Conservation (phyloP, 345 rosid species). For the Gossypium bickii region DNA sequence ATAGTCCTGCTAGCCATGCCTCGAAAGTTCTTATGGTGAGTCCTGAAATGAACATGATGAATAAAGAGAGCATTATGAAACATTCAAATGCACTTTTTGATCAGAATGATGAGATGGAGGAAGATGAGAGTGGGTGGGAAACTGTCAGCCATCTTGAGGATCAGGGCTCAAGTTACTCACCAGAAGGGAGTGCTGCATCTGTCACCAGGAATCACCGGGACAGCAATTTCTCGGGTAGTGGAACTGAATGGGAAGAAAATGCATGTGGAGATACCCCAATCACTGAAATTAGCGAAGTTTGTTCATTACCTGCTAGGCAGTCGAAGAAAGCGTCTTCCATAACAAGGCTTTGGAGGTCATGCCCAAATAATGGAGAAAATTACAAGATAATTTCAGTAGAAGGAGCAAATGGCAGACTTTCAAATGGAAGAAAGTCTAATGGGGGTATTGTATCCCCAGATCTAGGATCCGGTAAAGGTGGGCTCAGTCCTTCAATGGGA, state of each 20-base stretch:
- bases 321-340: constrained; percentile 65
- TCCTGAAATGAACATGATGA: constrained; percentile 34
- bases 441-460: constrained; percentile 58
- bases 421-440: constrained; percentile 69
- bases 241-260: constrained; percentile 56
- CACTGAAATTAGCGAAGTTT: constrained; percentile 62
- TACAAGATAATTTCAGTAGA: constrained; percentile 66
- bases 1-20: constrained; percentile 42
- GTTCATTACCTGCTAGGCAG: constrained; percentile 47
- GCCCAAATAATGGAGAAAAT: constrained; percentile 53
- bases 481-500: constrained; percentile 48
- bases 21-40: constrained; percentile 41
- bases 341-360: constrained; percentile 69
- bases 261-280: constrained; percentile 48
- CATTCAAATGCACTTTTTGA: constrained; percentile 27
- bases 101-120: constrained; percentile 53
- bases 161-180: constrained; percentile 73
- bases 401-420: constrained; percentile 58
- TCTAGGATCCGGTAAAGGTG: constrained; percentile 56
- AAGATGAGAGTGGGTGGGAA: constrained; percentile 98
- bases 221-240: constrained; percentile 50
- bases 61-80: constrained; percentile 26
- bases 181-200: constrained; percentile 53
- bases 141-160: constrained; percentile 85
- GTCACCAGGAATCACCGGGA: constrained; percentile 38